Evolutionary conservation across 2,329 filamentous ascomycete genomes (phyloP).

Genomic region (Epicoccum nigrum): DNA sequence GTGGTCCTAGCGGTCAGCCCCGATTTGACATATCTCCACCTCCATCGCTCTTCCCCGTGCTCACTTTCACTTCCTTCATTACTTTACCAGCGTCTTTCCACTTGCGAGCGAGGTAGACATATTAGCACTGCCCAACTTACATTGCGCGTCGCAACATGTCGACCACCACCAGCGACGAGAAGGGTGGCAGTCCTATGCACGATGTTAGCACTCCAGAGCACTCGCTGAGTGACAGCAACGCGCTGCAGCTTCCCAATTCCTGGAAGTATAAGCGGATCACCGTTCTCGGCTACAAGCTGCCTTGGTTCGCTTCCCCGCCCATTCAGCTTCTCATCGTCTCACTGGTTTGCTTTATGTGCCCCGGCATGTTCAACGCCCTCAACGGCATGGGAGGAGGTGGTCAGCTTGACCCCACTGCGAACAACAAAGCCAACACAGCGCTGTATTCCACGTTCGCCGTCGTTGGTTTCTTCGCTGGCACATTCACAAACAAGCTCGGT

Average conservation of each 20-base stretch:
- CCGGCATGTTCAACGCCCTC: slow-evolving; percentile 61
- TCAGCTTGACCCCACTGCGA: slow-evolving; percentile 57
- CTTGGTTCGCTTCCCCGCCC: slow-evolving; percentile 58
- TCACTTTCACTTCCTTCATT: slow-evolving; percentile 4
- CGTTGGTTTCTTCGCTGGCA: slow-evolving; percentile 69
- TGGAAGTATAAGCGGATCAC: slow-evolving; percentile 56
- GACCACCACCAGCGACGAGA: slow-evolving; percentile 29
- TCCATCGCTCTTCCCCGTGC: slow-evolving; percentile 9
- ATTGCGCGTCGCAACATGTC: slow-evolving; percentile 31
- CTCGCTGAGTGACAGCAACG: slow-evolving; percentile 39
- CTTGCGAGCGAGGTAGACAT: slow-evolving; percentile 4
- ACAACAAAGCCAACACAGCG: slow-evolving; percentile 72
- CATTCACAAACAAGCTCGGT: slow-evolving; percentile 77
- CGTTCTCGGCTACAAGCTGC: slow-evolving; percentile 51
- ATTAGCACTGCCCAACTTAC: neutral
- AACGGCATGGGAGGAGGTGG: slow-evolving; percentile 59
- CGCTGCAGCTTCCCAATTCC: slow-evolving; percentile 48
- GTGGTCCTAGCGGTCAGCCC: slow-evolving; percentile 16
- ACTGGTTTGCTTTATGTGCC: slow-evolving; percentile 61
- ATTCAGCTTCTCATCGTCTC: slow-evolving; percentile 57
- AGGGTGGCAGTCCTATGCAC: slow-evolving; percentile 26
- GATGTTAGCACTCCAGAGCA: slow-evolving; percentile 38
- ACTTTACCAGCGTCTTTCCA: too few species aligned
- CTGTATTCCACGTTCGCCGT: slow-evolving; percentile 75
- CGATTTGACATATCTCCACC: slow-evolving; percentile 6